phyloP scores from a whole-genome alignment of 2,329 filamentous ascomycete genomes.

The Fusarium pseudonygamai region DNA sequence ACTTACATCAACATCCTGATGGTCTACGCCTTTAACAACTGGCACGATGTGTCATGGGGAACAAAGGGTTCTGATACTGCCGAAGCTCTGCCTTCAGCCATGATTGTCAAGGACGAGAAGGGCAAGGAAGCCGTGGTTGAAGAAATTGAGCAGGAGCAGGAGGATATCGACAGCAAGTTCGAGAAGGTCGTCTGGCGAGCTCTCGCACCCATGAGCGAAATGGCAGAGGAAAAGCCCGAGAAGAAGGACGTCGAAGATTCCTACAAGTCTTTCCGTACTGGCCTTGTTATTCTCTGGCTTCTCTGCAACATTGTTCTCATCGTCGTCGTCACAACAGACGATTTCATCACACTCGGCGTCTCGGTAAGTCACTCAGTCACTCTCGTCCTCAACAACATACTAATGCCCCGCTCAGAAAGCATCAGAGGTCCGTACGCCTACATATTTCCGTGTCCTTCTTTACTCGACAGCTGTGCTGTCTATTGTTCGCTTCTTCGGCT shows the following conservation, averaged over 20 bases:
- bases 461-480: conserved; percentile 39
- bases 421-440: conserved; percentile 29
- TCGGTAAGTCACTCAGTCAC: conserved; percentile 9
- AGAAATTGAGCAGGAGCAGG: conserved; percentile 38
- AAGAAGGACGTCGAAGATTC: conserved; percentile 39
- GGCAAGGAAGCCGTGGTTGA: conserved; percentile 35
- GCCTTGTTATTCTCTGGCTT: conserved; percentile 38
- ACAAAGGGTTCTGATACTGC: conserved; percentile 38
- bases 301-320: conserved; percentile 41
- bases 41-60: conserved; percentile 41
- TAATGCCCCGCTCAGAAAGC: conserved; percentile 29
- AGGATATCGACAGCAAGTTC: conserved; percentile 40
- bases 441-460: conserved; percentile 37
- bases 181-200: conserved; percentile 41
- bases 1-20: conserved; percentile 43
- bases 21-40: conserved; percentile 42
- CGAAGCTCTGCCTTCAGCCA: conserved; percentile 35
- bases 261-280: conserved; percentile 40
- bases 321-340: conserved; percentile 38
- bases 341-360: conserved; percentile 36
- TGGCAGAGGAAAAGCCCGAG: conserved; percentile 29
- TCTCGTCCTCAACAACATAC: not conserved
- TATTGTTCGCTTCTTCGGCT: conserved; percentile 37
- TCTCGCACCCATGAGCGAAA: conserved; percentile 36
- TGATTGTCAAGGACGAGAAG: conserved; percentile 34